A percentile compares a stretch with the other conserved stretches of the same genome.
phyloP scores from a whole-genome alignment of 2,329 filamentous ascomycete genomes.

The Amesomyces nigricolor region DNA sequence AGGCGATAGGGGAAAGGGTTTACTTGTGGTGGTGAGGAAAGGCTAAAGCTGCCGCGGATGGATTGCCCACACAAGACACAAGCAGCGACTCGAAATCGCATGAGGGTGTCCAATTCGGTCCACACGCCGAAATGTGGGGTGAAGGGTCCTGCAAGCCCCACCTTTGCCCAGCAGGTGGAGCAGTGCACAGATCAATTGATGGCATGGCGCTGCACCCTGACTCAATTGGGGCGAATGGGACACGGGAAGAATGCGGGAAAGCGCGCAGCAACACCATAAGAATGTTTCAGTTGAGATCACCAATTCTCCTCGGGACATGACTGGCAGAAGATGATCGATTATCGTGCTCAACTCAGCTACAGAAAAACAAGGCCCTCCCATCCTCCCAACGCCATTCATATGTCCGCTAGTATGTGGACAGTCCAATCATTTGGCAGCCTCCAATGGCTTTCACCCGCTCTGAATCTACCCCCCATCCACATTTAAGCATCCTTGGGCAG shows the following conservation, averaged over 20 bases:
- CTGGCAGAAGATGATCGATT: constrained; percentile 7
- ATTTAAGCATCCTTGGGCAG: constrained; percentile 49
- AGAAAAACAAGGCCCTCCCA: neutral
- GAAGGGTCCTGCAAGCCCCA: neutral
- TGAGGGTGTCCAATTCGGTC: neutral
- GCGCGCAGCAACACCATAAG: neutral
- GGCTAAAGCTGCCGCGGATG: neutral
- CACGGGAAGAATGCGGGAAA: neutral
- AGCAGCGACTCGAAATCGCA: neutral
- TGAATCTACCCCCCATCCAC: neutral
- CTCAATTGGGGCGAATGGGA: neutral
- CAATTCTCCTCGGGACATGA: neutral
- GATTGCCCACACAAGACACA: neutral
- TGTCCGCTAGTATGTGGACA: neutral
- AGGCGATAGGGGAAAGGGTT: neutral
- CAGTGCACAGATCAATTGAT: constrained; percentile 4
- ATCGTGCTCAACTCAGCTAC: neutral
- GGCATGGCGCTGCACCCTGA: neutral
- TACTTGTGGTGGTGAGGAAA: too few species aligned
- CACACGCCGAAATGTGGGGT: constrained; percentile 5
- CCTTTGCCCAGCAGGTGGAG: neutral
- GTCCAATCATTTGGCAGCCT: neutral
- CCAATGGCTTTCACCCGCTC: neutral
- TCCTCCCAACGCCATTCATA: neutral
- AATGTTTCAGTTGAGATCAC: too few species aligned